Conservation (phyloP, 2,329 filamentous ascomycete species). For the Apiospora sp. region DNA sequence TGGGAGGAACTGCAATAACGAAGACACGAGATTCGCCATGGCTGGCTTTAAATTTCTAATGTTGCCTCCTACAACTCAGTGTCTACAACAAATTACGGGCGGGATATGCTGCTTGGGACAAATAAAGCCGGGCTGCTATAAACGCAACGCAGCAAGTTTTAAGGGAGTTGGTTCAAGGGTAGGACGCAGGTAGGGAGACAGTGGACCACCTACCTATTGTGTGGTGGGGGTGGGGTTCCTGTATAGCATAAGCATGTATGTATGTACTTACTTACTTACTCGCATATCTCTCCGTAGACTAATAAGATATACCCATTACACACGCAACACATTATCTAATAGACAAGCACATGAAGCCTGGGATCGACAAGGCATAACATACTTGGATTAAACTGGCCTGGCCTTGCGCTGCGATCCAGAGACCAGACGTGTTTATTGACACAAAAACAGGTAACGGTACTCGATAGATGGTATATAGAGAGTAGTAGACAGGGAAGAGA, state of each 20-base stretch:
- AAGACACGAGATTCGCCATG: slow-evolving; percentile 7
- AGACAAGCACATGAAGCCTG: too few relatives aligned
- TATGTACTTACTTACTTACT: too few relatives aligned
- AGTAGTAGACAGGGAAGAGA: neutral
- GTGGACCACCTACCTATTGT: too few relatives aligned
- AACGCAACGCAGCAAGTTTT: neutral
- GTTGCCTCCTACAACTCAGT: neutral
- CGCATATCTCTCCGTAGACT: too few relatives aligned
- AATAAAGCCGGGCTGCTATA: too few relatives aligned
- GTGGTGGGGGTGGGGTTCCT: too few relatives aligned
- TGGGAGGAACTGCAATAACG: slow-evolving; percentile 1
- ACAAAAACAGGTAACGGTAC: neutral
- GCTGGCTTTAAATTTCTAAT: neutral
- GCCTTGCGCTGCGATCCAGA: slow-evolving; percentile 35
- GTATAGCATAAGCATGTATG: too few relatives aligned
- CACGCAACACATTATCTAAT: too few relatives aligned
- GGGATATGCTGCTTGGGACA: neutral
- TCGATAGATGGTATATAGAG: neutral
- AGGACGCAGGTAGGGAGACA: too few relatives aligned
- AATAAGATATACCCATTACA: too few relatives aligned
- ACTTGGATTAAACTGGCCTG: neutral
- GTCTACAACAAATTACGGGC: neutral
- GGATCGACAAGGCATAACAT: neutral
- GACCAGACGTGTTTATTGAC: neutral
- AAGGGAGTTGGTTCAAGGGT: too few relatives aligned